A percentile compares a stretch with the other conserved stretches of the same genome.
Evolutionary conservation across 257 asterid species (phyloP).

Genomic region (Capsicum chinense): DNA sequence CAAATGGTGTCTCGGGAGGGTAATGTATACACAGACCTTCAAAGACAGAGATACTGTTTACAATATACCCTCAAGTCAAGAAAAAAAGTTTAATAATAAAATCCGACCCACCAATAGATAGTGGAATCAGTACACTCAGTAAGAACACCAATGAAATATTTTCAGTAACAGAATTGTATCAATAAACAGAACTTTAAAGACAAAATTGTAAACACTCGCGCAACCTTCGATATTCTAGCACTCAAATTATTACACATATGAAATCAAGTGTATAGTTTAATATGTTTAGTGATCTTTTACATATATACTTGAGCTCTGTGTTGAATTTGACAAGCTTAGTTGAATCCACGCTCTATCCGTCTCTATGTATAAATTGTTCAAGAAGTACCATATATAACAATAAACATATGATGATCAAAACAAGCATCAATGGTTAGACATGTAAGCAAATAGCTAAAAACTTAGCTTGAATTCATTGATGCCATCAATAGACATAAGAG

Average conservation of each 20-base stretch:
- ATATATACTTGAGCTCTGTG: not conserved
- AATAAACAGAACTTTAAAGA: no score
- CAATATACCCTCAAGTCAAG: no score
- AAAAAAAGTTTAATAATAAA: no score
- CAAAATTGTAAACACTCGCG: no score
- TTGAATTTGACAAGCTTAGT: not conserved
- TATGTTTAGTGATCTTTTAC: not conserved
- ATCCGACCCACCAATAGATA: no score
- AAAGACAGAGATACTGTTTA: no score
- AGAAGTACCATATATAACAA: not conserved
- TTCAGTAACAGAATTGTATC: no score
- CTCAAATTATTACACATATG: not conserved
- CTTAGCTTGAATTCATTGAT: conserved; percentile 17
- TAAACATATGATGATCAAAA: not conserved
- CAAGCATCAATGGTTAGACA: not conserved
- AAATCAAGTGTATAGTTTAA: not conserved
- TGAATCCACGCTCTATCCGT: no score
- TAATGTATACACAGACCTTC: no score
- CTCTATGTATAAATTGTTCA: not conserved
- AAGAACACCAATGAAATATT: no score
- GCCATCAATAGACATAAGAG: not conserved
- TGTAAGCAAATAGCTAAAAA: not conserved
- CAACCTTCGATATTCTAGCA: not conserved
- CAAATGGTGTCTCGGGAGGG: no score
- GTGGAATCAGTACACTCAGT: no score